Base-by-base conservation (phyloP, 805 yeast species). In the Metschnikowia picachoensis region DNA sequence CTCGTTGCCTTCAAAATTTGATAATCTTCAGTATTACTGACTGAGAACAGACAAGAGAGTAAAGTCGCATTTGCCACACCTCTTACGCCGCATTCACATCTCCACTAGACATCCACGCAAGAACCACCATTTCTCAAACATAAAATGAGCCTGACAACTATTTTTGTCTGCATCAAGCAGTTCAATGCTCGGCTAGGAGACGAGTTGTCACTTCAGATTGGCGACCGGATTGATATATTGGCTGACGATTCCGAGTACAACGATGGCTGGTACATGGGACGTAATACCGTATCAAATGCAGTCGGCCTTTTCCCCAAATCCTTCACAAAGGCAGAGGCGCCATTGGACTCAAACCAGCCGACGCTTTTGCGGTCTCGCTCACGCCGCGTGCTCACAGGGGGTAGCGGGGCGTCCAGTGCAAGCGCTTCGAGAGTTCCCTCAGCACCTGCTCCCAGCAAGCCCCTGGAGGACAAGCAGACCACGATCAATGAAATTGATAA, bases 201-300 rank as follows among this genome's bases (percentile, higher is more conserved):
- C 66, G 99, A 94, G 66, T 72, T 94, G 34, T 80, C 83, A 39
- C 74, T 94, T 55, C 76, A 73, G 39, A 78, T 84, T 10, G 98
- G 97, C 27, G 97, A 94, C 61, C 82, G 80, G 50, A 76, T 94
- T 47, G 95, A 89, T 62, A 88, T 94, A 8, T 79, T 94, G 17
- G 88, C 95, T 37, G 97, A 90, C 65, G 99, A 94, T 66, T 79
- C 84, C 51, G 97, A 88, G 60, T 94, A 86, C 65, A 86, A 87
- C 57, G 98, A 94, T 65, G 97, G 98, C 14, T 94, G 99, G 99
- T 94, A 85, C 61, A 85, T 87, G 75, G 96, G 97, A 3, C 82
- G 80, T 49, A 91, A 91, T 56, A 60, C 88, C 41, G 60, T 78
- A 41, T 82, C 92, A 0, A 78, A 80, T 44, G 77, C 79, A 43